These are phyloP conservation scores for Aureobasidium sp. DNA, from an alignment of 2,329 filamentous ascomycete genomes.

Conservation along the genomic window DNA sequence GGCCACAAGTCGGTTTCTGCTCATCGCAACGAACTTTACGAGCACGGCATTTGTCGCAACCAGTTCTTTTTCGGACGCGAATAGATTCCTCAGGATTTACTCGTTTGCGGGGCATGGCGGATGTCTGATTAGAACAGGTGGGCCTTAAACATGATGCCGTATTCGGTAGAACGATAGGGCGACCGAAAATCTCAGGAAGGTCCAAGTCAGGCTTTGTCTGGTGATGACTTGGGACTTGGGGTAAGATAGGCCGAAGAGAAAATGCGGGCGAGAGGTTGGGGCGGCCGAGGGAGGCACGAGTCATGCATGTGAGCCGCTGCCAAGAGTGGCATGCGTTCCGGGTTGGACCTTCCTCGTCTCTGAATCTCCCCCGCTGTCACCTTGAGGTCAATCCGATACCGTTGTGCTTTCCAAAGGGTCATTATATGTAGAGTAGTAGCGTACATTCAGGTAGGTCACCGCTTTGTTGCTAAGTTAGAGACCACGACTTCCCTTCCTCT, in stretches of 20 bases:
- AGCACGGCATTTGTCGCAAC: constrained; percentile 32
- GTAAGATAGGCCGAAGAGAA: background rate
- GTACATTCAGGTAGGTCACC: background rate
- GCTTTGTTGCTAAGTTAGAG: background rate
- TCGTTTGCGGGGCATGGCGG: constrained; percentile 16
- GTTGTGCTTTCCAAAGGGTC: background rate
- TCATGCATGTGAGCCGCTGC: too few relatives aligned
- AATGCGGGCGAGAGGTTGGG: background rate
- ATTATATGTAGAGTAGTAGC: background rate
- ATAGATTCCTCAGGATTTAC: constrained; percentile 13
- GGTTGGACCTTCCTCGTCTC: background rate
- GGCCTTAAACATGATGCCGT: background rate
- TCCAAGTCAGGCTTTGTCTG: constrained; percentile 5
- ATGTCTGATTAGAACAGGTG: background rate
- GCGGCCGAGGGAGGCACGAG: background rate
- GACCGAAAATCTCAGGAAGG: background rate
- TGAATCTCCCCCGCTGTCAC: background rate
- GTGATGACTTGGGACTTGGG: background rate
- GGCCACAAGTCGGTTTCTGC: constrained; percentile 29
- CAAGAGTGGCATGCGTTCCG: background rate
- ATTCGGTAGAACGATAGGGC: background rate
- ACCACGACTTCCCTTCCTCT: background rate
- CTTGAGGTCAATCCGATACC: background rate
- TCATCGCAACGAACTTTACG: constrained; percentile 35
- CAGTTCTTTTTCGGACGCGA: constrained; percentile 27